Evolutionary conservation across 2,329 filamentous ascomycete genomes (phyloP), one percentile per base, ranked within the genome.

Genomic region (Beauveria varroae): DNA sequence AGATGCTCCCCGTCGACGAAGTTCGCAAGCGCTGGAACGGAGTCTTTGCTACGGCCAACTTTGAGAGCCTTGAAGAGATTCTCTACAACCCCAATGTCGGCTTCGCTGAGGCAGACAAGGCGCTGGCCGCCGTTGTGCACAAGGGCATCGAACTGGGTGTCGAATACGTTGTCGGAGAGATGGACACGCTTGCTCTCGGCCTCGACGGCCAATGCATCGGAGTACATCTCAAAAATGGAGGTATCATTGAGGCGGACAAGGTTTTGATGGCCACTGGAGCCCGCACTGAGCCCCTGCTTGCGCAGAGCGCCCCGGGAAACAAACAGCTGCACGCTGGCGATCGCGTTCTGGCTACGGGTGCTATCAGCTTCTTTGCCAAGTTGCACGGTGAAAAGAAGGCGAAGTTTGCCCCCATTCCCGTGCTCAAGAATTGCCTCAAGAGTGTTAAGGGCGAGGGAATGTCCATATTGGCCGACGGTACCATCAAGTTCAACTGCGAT

Each of bases 401-500:
- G 57, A 72, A 74, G 66, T 79, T 84, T 61, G 69, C 75, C 44
- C 65, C 76, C 22, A 76, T 83, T 43, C 85, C 85, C 0, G 81
- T 86, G 0, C 73, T 86, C 56, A 76, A 79, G 68, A 78, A 79
- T 68, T 74, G 72, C 56, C 65, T 77, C 56, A 68, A 70, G 6
- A 66, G 73, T 44, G 75, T 78, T 41, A 76, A 76, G 66, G 77
- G 75, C 24, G 75, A 77, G 65, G 73, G 74, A 55, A 76, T 77
- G 74, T 76, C 74, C 8, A 76, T 76, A 16, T 79, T 80, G 9
- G 65, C 69, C 3, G 73, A 79, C 37, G 78, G 80, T 1, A 73
- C 81, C 2, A 75, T 87, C 62, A 87, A 87, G 69, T 85, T 86
- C 73, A 86, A 84, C 62, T 84, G 83, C 67, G 77, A 85, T 55